phyloP scores from a whole-genome alignment of 305 asterid species.

The Fraxinus ornus region DNA sequence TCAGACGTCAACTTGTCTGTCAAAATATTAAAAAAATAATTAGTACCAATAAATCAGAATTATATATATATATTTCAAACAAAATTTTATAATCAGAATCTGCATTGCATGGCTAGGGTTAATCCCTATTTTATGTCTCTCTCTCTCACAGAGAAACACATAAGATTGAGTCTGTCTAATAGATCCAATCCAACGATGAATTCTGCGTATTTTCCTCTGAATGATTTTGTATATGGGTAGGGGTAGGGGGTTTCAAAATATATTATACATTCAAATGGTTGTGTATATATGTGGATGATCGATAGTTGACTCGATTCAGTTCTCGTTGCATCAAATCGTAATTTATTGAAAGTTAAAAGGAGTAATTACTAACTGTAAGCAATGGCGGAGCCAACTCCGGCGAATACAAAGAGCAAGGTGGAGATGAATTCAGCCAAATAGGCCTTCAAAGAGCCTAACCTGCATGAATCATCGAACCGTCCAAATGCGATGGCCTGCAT shows the following conservation, averaged over 20 bases:
- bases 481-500: constrained; percentile 79
- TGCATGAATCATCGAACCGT: constrained; percentile 67
- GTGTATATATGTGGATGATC: not conserved
- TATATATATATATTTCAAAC: not conserved
- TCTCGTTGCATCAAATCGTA: not conserved
- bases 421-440: constrained; percentile 92
- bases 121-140: not conserved
- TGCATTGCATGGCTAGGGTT: not conserved
- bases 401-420: constrained; percentile 80
- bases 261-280: not conserved
- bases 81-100: not conserved
- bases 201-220: not conserved
- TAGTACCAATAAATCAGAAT: not conserved
- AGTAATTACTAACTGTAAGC: constrained; percentile 33
- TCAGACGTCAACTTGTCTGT: constrained; percentile 63
- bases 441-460: constrained; percentile 62
- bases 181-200: not conserved
- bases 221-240: not conserved
- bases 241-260: not conserved
- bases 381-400: constrained; percentile 91
- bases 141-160: too few species aligned
- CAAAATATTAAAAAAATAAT: not conserved
- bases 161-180: not conserved
- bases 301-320: not conserved
- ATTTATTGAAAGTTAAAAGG: not conserved